phyloP scores from a whole-genome alignment of 2,329 filamentous ascomycete species.

The Fusarium sp. region DNA sequence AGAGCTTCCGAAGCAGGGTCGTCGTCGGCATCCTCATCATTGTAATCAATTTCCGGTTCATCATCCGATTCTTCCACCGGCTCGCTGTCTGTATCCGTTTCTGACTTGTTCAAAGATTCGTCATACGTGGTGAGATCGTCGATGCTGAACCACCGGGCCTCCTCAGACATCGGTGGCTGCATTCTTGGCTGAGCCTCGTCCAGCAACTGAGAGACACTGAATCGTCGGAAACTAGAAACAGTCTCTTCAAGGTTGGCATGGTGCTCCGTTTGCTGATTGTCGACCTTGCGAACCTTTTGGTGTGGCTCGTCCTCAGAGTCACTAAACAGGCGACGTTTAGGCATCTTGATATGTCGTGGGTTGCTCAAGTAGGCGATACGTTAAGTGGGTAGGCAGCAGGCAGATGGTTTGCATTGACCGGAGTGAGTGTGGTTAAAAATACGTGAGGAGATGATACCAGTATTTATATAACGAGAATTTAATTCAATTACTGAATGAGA shows the following conservation, averaged over 20 bases:
- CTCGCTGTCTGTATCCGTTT: too few relatives aligned
- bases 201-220: not conserved
- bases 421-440: not conserved
- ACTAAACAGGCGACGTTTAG: not conserved
- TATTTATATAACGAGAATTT: not conserved
- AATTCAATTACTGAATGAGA: not conserved
- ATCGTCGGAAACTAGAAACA: not conserved
- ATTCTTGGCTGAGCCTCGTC: not conserved
- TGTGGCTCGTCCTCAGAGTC: not conserved
- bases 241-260: not conserved
- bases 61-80: not conserved
- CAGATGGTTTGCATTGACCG: too few relatives aligned
- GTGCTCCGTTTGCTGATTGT: not conserved
- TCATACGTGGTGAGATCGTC: too few relatives aligned
- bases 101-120: too few relatives aligned
- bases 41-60: not conserved
- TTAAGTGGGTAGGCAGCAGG: too few relatives aligned
- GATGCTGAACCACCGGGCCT: too few relatives aligned
- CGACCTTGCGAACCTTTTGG: not conserved
- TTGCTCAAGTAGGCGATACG: too few relatives aligned
- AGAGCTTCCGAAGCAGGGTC: too few relatives aligned
- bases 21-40: too few relatives aligned
- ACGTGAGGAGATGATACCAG: not conserved
- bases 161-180: not conserved
- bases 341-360: not conserved